phyloP scores from a whole-genome alignment of 2,329 filamentous ascomycete species.

The Ophiocordyceps robertsii region DNA sequence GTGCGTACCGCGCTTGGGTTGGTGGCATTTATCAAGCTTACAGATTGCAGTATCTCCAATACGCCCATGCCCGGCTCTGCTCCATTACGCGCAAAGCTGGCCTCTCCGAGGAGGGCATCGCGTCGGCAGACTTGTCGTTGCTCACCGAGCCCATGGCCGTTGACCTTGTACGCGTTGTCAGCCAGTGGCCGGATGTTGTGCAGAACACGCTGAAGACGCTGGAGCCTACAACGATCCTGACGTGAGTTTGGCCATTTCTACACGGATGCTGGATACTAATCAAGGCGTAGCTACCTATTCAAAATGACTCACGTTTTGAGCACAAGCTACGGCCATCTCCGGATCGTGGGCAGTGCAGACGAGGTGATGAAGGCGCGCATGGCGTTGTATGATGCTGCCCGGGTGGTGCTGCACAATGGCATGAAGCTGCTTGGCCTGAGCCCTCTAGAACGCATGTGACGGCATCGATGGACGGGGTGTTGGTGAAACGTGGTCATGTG shows the following conservation, averaged over 20 bases:
- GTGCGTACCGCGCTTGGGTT: not conserved
- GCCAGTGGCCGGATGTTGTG: conserved; percentile 76
- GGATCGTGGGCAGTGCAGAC: conserved; percentile 66
- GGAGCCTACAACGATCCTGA: conserved; percentile 47
- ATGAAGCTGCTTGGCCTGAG: conserved; percentile 70
- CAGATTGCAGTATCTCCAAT: conserved; percentile 51
- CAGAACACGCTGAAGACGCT: conserved; percentile 74
- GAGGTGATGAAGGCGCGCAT: conserved; percentile 43
- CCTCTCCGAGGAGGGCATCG: conserved; percentile 43
- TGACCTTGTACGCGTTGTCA: conserved; percentile 61
- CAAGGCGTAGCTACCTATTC: conserved; percentile 47
- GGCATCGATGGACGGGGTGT: too few relatives aligned
- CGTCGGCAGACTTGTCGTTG: conserved; percentile 50
- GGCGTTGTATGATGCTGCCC: conserved; percentile 57
- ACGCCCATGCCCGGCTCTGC: conserved; percentile 61
- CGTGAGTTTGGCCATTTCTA: conserved; percentile 4
- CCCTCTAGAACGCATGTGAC: conserved; percentile 47
- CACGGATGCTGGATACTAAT: not conserved
- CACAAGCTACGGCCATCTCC: conserved; percentile 68
- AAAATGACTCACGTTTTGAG: conserved; percentile 75
- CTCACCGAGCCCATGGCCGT: conserved; percentile 60
- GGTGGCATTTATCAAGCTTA: not conserved
- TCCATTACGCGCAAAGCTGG: conserved; percentile 46
- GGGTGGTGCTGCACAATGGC: conserved; percentile 66
- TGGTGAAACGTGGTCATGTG: too few relatives aligned